Evolutionary conservation across 78 protist genomes (phyloP).

Genomic region (Mantamonas sphyraenae): DNA sequence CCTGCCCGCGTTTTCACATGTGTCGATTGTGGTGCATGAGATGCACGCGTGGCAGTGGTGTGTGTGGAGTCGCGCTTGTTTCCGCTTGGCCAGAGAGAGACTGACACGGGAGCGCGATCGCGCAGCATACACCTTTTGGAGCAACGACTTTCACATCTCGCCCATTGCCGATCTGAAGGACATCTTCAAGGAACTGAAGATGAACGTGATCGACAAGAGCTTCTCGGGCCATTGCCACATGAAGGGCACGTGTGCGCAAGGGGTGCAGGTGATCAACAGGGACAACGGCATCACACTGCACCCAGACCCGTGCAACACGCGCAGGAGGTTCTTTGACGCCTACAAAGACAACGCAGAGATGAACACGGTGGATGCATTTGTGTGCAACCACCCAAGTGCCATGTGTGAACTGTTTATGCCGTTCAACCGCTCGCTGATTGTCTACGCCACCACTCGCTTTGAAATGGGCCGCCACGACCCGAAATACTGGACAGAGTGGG

Average conservation of each 20-base stretch:
- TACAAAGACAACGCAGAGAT: background rate
- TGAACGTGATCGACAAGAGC: background rate
- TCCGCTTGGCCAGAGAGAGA: no score
- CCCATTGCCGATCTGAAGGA: constrained; percentile 6
- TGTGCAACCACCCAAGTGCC: constrained; percentile 6
- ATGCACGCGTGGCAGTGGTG: no score
- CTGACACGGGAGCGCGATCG: no score
- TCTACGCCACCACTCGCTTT: constrained; percentile 8
- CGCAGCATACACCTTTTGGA: background rate
- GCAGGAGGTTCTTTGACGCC: background rate
- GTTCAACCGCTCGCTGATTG: background rate
- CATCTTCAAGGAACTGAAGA: background rate
- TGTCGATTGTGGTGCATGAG: no score
- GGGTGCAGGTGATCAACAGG: background rate
- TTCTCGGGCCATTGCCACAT: background rate
- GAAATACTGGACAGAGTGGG: background rate
- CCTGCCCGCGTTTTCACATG: no score
- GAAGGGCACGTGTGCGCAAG: background rate
- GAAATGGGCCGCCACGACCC: constrained; percentile 7
- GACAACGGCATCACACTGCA: background rate
- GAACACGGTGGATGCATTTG: constrained; percentile 1
- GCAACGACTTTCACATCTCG: constrained; percentile 9
- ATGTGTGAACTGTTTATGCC: background rate
- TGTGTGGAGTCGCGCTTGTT: no score
- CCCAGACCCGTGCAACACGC: background rate